Percentiles rank a stretch among this genome's conserved stretches.
phyloP scores from a whole-genome alignment of 352 stramenopile species.

The Pythium chondricola region DNA sequence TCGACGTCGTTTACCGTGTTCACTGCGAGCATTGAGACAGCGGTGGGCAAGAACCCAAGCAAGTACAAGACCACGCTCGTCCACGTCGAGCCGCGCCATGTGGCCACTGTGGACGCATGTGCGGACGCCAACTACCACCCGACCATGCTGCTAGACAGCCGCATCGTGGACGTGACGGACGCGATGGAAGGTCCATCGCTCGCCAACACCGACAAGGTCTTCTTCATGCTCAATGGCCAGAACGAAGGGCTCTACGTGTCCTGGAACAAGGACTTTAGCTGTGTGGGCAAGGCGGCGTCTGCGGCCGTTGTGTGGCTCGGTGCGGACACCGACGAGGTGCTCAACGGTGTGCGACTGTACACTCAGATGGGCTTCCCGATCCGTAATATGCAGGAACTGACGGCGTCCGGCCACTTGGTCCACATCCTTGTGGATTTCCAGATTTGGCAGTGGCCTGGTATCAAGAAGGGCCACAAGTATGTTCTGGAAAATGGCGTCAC shows the following conservation, averaged over 20 bases:
- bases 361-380: conserved; percentile 61
- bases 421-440: conserved; percentile 81
- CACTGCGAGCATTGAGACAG: conserved; percentile 11
- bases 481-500: conserved; percentile 59
- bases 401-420: conserved; percentile 46
- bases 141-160: conserved; percentile 27
- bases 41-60: conserved; percentile 19
- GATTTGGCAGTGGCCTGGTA: conserved; percentile 74
- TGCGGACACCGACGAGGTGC: conserved; percentile 56
- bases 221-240: conserved; percentile 81
- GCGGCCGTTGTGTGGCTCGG: conserved; percentile 51
- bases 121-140: conserved; percentile 29
- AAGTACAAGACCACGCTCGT: conserved; percentile 66
- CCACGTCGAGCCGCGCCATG: conserved; percentile 26
- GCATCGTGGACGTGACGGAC: conserved; percentile 36
- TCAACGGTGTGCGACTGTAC: conserved; percentile 69
- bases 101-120: conserved; percentile 33
- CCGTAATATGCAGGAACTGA: conserved; percentile 38
- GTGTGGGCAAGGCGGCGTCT: conserved; percentile 34
- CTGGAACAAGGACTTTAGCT: conserved; percentile 72
- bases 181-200: conserved; percentile 37
- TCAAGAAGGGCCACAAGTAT: conserved; percentile 72
- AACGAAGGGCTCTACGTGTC: conserved; percentile 77
- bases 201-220: conserved; percentile 40
- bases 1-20: conserved; percentile 6